These are phyloP conservation scores for Geranomyces variabilis DNA, from an alignment of 192 early-diverging fungal genomes.

Conservation along the genomic window DNA sequence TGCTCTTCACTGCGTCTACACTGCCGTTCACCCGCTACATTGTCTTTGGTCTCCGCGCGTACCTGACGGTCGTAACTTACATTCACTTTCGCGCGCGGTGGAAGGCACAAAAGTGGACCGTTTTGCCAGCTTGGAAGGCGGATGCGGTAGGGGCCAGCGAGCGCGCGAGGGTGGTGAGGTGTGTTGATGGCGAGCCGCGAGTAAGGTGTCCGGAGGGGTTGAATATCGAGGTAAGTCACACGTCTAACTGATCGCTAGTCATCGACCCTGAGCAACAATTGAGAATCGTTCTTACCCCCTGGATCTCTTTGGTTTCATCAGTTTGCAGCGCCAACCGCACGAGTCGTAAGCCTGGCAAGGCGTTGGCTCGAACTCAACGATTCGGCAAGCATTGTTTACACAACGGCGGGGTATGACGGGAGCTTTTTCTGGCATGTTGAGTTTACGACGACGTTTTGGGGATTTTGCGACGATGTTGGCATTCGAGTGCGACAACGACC, in stretches of 20 bases:
- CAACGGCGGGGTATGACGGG: neutral
- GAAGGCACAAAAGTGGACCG: neutral
- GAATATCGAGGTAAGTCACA: neutral
- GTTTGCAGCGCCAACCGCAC: neutral
- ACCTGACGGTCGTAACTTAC: neutral
- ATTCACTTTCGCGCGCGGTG: neutral
- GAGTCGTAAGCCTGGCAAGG: neutral
- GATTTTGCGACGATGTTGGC: neutral
- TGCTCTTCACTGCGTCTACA: no score
- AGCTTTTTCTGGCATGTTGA: slow-evolving; percentile 10
- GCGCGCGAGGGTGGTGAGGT: neutral
- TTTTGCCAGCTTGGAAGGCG: neutral
- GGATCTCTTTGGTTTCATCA: neutral
- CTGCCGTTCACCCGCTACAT: no score
- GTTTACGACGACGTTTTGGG: slow-evolving; percentile 1
- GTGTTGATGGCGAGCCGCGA: neutral
- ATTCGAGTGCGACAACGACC: neutral
- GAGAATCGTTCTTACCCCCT: neutral
- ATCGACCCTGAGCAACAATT: neutral
- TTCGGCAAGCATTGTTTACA: neutral
- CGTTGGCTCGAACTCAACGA: slow-evolving; percentile 1
- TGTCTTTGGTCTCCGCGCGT: neutral
- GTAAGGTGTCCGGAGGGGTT: neutral
- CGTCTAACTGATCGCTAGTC: neutral
- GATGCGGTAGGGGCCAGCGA: neutral